phyloP scores from a whole-genome alignment of 345 rosid genomes.

The Linum lewisii region DNA sequence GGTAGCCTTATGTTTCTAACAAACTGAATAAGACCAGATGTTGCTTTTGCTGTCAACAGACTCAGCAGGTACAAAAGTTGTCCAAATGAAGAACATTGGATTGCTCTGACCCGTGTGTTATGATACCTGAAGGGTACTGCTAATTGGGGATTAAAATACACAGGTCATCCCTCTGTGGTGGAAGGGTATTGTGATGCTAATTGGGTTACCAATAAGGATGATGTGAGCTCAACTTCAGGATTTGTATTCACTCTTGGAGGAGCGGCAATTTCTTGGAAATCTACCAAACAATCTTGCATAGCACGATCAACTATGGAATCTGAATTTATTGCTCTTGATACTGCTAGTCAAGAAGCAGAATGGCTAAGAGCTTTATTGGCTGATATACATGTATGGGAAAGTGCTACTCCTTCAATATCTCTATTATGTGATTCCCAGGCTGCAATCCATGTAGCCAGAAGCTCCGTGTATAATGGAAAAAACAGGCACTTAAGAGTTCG shows the following conservation, averaged over 20 bases:
- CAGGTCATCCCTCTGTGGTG: neutral
- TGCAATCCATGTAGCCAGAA: too few relatives aligned
- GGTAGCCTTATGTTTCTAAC: neutral
- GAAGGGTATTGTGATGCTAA: conserved; percentile 8
- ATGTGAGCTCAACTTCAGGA: neutral
- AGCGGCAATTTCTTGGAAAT: conserved; percentile 2
- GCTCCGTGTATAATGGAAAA: too few relatives aligned
- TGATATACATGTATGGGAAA: too few relatives aligned
- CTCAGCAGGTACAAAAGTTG: neutral
- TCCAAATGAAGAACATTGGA: neutral
- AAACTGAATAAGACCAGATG: conserved; percentile 2
- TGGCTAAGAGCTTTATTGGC: too few relatives aligned
- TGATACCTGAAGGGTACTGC: neutral
- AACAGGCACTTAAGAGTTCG: too few relatives aligned
- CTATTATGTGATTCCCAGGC: too few relatives aligned
- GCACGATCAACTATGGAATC: neutral
- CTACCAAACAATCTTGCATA: neutral
- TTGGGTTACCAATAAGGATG: conserved; percentile 1
- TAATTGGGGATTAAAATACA: too few relatives aligned
- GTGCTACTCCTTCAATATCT: too few relatives aligned
- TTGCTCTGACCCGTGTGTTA: neutral
- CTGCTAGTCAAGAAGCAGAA: too few relatives aligned
- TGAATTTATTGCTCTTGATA: neutral
- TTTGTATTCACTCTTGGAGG: neutral
- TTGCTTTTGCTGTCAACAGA: neutral